A percentile compares a stretch with the other conserved stretches of the same genome.
Conservation (phyloP, 2,329 filamentous ascomycete species). For the Davidsoniella australis region DNA sequence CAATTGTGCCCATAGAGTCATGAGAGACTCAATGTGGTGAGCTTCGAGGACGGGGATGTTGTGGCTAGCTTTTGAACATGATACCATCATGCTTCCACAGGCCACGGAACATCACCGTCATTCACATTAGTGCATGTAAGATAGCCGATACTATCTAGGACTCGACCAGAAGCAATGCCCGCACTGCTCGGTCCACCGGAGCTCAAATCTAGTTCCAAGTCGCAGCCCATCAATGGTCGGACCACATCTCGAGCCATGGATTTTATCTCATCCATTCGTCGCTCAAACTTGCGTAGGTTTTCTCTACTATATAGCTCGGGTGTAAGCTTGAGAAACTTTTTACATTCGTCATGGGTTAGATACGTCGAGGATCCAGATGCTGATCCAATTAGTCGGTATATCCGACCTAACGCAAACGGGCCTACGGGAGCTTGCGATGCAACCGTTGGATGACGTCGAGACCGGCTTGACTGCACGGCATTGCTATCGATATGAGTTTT, state of each 20-base stretch:
- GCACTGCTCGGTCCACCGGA: conserved; percentile 22
- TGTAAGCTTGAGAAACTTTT: conserved; percentile 70
- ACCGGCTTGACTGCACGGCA: not conserved
- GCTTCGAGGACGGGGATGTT: not conserved
- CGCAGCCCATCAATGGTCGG: conserved; percentile 70
- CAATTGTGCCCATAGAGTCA: not conserved
- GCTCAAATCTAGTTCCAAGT: conserved; percentile 60
- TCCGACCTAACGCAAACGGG: conserved; percentile 45
- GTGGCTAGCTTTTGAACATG: conserved; percentile 14
- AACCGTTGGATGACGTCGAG: conserved; percentile 14
- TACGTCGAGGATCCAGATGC: conserved; percentile 41
- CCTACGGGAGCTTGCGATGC: conserved; percentile 15
- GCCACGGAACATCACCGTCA: conserved; percentile 35
- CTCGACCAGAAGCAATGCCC: conserved; percentile 18
- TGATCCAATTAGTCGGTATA: conserved; percentile 62
- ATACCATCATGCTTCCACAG: conserved; percentile 18
- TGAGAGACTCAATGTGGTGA: too few species aligned
- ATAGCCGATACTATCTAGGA: conserved; percentile 28
- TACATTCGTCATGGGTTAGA: conserved; percentile 72
- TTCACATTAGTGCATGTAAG: conserved; percentile 33
- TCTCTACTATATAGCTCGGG: conserved; percentile 74
- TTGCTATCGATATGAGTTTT: not conserved
- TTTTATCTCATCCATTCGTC: conserved; percentile 77
- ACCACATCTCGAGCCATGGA: conserved; percentile 66
- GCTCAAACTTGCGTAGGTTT: conserved; percentile 72